Evolutionary conservation across 371 early-diverging fungal genomes (phyloP).

Genomic region (Mucor racemosus): DNA sequence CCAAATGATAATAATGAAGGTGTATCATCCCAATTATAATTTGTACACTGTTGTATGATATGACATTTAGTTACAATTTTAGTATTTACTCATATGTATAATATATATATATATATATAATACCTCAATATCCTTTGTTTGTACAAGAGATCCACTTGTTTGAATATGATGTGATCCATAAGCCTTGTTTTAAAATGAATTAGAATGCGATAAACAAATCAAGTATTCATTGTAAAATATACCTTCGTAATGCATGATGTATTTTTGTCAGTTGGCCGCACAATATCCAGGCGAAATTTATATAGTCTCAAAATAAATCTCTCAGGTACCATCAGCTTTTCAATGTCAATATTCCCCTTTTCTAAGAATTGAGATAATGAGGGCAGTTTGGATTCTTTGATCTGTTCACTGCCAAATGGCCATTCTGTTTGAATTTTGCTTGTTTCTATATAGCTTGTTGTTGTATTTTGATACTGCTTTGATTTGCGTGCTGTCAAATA

Average conservation of each 20-base stretch:
- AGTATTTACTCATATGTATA: background rate
- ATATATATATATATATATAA: background rate
- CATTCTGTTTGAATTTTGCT: conserved; percentile 51
- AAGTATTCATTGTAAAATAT: background rate
- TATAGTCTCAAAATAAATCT: conserved; percentile 67
- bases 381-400: conserved; percentile 30
- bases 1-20: conserved; percentile 60
- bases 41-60: conserved; percentile 16
- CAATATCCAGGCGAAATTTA: conserved; percentile 69
- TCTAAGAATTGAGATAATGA: conserved; percentile 48
- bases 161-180: conserved; percentile 74
- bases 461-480: conserved; percentile 27
- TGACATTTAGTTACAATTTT: background rate
- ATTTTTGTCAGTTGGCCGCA: conserved; percentile 48
- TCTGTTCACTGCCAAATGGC: conserved; percentile 50
- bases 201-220: background rate
- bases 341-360: conserved; percentile 37
- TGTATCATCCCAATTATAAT: conserved; percentile 57
- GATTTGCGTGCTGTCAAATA: conserved; percentile 64
- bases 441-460: conserved; percentile 24
- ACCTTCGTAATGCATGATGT: conserved; percentile 81
- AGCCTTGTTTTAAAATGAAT: conserved; percentile 37
- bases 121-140: conserved; percentile 54
- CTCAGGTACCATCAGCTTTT: conserved; percentile 61
- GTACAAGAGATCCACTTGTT: conserved; percentile 71